Base-by-base conservation (phyloP, 2,329 filamentous ascomycete genomes). In the Calonectria honghensis region DNA sequence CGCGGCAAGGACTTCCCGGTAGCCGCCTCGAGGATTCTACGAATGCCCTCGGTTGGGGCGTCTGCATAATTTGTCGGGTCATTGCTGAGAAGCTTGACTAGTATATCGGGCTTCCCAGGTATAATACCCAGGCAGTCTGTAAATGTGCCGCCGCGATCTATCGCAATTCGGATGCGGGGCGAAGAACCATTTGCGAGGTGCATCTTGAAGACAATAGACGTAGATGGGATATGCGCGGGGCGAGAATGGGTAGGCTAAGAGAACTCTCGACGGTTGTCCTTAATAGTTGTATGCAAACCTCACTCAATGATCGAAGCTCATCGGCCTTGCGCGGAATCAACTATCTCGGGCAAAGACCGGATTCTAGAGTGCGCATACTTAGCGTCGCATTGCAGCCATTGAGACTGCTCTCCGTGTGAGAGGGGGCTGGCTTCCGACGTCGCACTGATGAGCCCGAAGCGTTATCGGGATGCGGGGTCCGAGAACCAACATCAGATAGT, bases 11-110 rank as follows among this genome's bases (percentile, higher is more conserved):
- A 76, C 48, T 80, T 76, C 6, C 81, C 80, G 0, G 82, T 83
- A 27, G 81, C 82, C 18, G 80, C 73, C 76, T 82, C 83, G 27
- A 85, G 78, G 45, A 86, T 82, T 48, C 82, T 79, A 6, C 93
- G 89, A 75, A 95, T 94, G 48, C 93, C 93, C 86, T 95, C 93
- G 16, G 94, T 87, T 0, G 93, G 93, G 1, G 93, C 93, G 85
- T 95, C 93, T 70, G 91, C 86, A 84, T 95, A 95, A 83, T 94
- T 94, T 29, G 87, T 85, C 0, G 93, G 93, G 80, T 94, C 93
- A 76, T 93, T 92, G 1, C 93, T 95, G 13, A 95, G 88, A 1
- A 94, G 88, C 84, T 95, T 95, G 83, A 95, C 93, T 71, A 95
- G 85, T 52, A 94, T 88, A 79, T 94, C 92, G 81, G 94, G 91